Base-by-base conservation (phyloP, 2,329 filamentous ascomycete species). In the Chaetomium sp. region DNA sequence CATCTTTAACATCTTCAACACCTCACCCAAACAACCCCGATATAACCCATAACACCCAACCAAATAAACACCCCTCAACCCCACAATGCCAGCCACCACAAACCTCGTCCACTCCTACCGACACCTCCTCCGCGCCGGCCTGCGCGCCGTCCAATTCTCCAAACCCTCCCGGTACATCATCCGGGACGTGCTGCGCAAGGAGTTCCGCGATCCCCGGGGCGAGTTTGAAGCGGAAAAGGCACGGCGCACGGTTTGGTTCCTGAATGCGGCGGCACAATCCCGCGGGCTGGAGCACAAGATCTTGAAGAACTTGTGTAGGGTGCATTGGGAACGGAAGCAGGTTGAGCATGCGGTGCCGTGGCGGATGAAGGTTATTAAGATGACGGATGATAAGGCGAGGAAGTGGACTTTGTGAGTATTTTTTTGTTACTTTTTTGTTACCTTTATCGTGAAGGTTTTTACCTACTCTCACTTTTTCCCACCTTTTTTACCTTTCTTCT, bases 121-220 rank as follows among this genome's bases (percentile, higher is more conserved):
- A 58, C 75, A 80, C 56, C 76, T 94, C 37, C 86, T 87, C 66
- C 82, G 85, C 52, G 77, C 77, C 6, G 74, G 81, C 14, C 76
- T 91, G n/a, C 81, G 77, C 35, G 89, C 87, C 4, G 81, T 92
- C 27, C 84, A 87, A 60, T 88, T 84, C 72, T 81, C 87, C 11
- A 79, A 80, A 59, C 88, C 88, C 12, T 80, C 84, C 35, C 84
- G 87, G 53, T 86, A 76, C 69, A 73, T 80, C 4, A 75, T 82
- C 12, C 80, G 82, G 55, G 76, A 85, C 64, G 76, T 80, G 66
- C 69, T 88, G 32, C 78, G 85, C 45, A 64, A 66, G 6, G 82
- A 80, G 8, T 89, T 89, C 65, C 79, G 76, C 11, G 75, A 79
- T n/a, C 59, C 70, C 35, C 66, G 65, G 19, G 71, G 71, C 46